phyloP scores from a whole-genome alignment of 2,329 filamentous ascomycete species.

The Sporothrix pseudoabietina region DNA sequence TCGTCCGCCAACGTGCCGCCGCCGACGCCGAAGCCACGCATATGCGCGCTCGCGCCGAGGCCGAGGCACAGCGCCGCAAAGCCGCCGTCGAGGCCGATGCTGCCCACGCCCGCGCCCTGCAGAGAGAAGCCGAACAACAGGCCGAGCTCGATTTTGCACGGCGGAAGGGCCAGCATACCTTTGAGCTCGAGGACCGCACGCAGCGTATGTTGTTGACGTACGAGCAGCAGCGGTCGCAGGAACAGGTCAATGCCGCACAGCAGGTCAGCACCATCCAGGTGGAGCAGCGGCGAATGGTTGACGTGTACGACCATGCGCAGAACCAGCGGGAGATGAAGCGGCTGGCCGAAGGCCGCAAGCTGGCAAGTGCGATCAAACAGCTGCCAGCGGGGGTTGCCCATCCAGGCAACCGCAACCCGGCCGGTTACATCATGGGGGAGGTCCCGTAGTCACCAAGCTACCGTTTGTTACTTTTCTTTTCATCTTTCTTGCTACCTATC shows the following conservation, averaged over 20 bases:
- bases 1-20: background rate
- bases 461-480: background rate
- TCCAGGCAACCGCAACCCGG: constrained; percentile 45
- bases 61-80: background rate
- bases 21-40: constrained; percentile 25
- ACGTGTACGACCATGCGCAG: constrained; percentile 51
- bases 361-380: constrained; percentile 50
- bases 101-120: constrained; percentile 23
- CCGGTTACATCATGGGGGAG: constrained; percentile 60
- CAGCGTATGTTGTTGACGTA: constrained; percentile 53
- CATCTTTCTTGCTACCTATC: background rate
- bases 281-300: constrained; percentile 55
- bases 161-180: constrained; percentile 51
- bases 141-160: constrained; percentile 49
- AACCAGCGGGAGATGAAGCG: constrained; percentile 51
- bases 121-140: constrained; percentile 46
- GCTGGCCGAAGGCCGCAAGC: constrained; percentile 54
- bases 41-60: constrained; percentile 13
- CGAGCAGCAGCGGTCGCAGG: constrained; percentile 51
- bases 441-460: constrained; percentile 44
- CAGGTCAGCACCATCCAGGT: constrained; percentile 54
- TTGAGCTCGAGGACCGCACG: constrained; percentile 49
- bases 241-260: constrained; percentile 52
- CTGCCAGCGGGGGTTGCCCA: constrained; percentile 40
- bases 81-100: constrained; percentile 21